Evolutionary conservation across 768 basidiomycete species (phyloP), one percentile per base, ranked within the genome.

Genomic region (Pleurotus cornucopiae): DNA sequence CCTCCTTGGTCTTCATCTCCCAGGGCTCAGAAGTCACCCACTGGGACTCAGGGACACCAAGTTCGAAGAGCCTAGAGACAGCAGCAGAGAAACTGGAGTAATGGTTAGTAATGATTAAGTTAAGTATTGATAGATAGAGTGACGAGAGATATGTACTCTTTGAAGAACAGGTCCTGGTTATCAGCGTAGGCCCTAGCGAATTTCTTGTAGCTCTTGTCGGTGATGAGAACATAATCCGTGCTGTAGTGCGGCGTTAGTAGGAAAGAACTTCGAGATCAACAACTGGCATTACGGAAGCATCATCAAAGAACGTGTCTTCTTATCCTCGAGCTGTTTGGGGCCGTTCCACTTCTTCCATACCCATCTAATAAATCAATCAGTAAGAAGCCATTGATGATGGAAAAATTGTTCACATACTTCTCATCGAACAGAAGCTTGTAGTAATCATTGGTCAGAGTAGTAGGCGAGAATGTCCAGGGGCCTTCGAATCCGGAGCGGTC

Each of bases 301-400:
- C 95, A 98, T 98, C 51, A 98, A 76, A 21, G 84, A 71, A 63
- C 81, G 81, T 41, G 94, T 94, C 73, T 82, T 85, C 82, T 93
- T 94, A 75, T 98, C 96, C 71, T 90, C 86, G 56, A 88, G 86
- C 74, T 97, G 95, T 76, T 93, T 94, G 18, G 94, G 93, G 52
- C 92, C 95, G 59, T 75, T 73, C 94, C 96, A 98, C 72, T 94
- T 96, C 74, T 81, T 89, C 94, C 94, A 96, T n/a, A 85, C 78
- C 90, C 91, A 92, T 57, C 81, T 83, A 46, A 34, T 16, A 49
- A 14, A 60, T 49, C n/a, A 18, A 13, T 23, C 7, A 37, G 7
- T 65, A 20, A 62, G 51, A n/a, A 21, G 3, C 16, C 14, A 30
- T 48, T 3, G 6, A 52, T 23, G 7, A 46, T 1, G 6, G 55